Evolutionary conservation across 257 asterid species (phyloP).

Genomic region (Mentha longifolia): DNA sequence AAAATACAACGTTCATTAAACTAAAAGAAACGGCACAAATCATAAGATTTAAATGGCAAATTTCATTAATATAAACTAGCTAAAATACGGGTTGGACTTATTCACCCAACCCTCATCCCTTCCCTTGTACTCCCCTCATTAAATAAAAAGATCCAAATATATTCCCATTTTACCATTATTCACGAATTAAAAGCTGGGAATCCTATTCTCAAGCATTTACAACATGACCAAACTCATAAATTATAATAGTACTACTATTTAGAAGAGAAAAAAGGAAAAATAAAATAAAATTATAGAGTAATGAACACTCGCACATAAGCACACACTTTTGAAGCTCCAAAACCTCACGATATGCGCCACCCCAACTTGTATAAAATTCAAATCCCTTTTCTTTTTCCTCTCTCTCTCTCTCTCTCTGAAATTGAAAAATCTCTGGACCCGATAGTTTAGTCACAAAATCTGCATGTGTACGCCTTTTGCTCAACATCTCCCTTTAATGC

Average conservation of each 20-base stretch:
- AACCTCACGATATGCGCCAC: constrained; percentile 20
- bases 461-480: constrained; percentile 61
- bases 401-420: constrained; percentile 33
- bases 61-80: neutral
- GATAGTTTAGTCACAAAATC: constrained; percentile 60
- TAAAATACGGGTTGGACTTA: neutral
- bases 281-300: constrained; percentile 1
- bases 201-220: constrained; percentile 31
- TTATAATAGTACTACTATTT: neutral
- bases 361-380: constrained; percentile 27
- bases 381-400: neutral
- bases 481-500: constrained; percentile 50
- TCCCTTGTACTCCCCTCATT: neutral
- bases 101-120: neutral
- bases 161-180: neutral
- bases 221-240: constrained; percentile 16
- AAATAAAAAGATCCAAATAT: constrained; percentile 19
- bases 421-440: constrained; percentile 49
- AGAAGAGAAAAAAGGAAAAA: too few relatives aligned
- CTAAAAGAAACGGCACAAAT: too few relatives aligned
- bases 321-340: constrained; percentile 24
- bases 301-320: constrained; percentile 14
- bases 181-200: constrained; percentile 22
- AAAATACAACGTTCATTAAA: neutral
- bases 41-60: too few relatives aligned